Base-by-base conservation (phyloP, 768 basidiomycete species). In the Albatrellus ellisii region DNA sequence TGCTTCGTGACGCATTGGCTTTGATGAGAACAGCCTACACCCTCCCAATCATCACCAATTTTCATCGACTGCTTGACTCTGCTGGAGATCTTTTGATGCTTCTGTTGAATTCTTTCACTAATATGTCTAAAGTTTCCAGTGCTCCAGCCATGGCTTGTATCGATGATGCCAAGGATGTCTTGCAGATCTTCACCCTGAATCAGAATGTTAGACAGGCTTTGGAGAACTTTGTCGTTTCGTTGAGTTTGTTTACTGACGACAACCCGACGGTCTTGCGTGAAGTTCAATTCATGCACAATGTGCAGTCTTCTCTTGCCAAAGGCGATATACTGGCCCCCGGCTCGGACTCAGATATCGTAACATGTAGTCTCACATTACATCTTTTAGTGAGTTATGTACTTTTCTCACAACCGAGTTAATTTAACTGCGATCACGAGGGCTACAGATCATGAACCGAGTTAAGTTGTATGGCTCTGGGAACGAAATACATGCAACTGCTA, bases 401-500 rank as follows among this genome's bases (percentile, higher is more conserved):
- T 25, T 20, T 12, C 14, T 28, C 18, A 25, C 15, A 15, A 14
- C 4, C 6, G 12, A n/a, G 32, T 18, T 24, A 14, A 32, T 41
- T 22, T 28, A 14, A 33, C 12, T 15, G 36, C n/a, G 32, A 1
- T 9, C 17, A 9, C 18, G 12, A 6, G 4, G 18, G 9, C 1
- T 27, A 15, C 31, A 51, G 50, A 45, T 51, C 26, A 20, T 38
- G 20, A 39, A 49, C 33, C 44, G 48, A 33, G 40, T 42, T 17
- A 43, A 43, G 36, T 15, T 28, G 18, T 51, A 41, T 25, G 48
- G 47, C 3, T 45, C 48, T 15, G 50, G 48, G 14, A 40, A 49
- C 7, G 44, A 46, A 26, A 51, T 56, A 42, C 64, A 73, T 49
- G 65, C 70, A 11, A 68, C 72, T 28, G 70, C 70, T 21, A 48